Percentiles rank a stretch among this genome's conserved stretches.
phyloP scores from a whole-genome alignment of 2,329 filamentous ascomycete species.

The Mariannaea sp. region DNA sequence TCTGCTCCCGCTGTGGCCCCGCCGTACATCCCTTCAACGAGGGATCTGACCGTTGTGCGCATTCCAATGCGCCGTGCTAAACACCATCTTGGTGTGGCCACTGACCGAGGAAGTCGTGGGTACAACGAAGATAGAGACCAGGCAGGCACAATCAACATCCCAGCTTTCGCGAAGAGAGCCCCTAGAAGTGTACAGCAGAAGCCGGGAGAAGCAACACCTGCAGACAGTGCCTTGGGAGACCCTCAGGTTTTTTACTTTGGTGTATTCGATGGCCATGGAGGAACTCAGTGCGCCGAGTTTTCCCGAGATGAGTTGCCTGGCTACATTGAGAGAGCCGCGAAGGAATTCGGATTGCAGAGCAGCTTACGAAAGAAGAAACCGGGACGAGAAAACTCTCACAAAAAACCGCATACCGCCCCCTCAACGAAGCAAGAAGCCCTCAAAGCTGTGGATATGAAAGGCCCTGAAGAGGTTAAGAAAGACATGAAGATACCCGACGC shows the following conservation, averaged over 20 bases:
- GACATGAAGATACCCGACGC: constrained; percentile 45
- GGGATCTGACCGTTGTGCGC: constrained; percentile 90
- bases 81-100: constrained; percentile 87
- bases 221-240: constrained; percentile 81
- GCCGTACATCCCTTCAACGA: constrained; percentile 58
- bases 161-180: constrained; percentile 84
- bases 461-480: constrained; percentile 50
- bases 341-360: constrained; percentile 76
- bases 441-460: constrained; percentile 53
- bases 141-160: constrained; percentile 90
- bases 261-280: constrained; percentile 95
- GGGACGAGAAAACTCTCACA: constrained; percentile 34
- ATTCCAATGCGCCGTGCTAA: constrained; percentile 94
- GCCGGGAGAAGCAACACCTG: constrained; percentile 66
- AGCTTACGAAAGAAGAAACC: constrained; percentile 62
- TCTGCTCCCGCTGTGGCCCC: constrained; percentile 63
- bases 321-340: constrained; percentile 84
- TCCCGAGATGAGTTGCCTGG: constrained; percentile 81
- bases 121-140: constrained; percentile 96
- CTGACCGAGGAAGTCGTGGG: constrained; percentile 78
- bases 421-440: constrained; percentile 37
- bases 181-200: constrained; percentile 66
- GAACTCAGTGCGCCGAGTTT: constrained; percentile 85
- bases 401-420: constrained; percentile 20
- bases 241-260: constrained; percentile 98